These are phyloP conservation scores for Tetrahymena elliotti DNA, from an alignment of 73 alveolate species.

Conservation along the genomic window DNA sequence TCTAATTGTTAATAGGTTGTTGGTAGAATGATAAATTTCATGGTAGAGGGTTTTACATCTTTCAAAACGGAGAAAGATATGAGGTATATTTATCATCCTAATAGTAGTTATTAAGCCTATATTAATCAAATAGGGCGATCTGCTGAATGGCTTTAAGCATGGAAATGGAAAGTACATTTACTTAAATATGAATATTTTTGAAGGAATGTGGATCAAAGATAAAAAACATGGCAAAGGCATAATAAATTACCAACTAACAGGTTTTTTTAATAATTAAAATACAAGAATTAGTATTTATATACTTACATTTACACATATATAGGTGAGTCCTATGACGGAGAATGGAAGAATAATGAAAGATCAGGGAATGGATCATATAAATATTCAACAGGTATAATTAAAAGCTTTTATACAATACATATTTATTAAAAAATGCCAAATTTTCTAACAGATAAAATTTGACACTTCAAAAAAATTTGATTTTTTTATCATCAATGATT, in stretches of 20 bases:
- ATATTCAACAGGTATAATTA: neutral
- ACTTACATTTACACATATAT: neutral
- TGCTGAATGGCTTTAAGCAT: slow-evolving; percentile 33
- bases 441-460: neutral
- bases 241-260: slow-evolving; percentile 20
- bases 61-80: slow-evolving; percentile 40
- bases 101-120: slow-evolving; percentile 19
- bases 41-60: slow-evolving; percentile 35
- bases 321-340: slow-evolving; percentile 48
- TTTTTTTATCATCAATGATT: too few relatives aligned
- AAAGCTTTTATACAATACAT: neutral
- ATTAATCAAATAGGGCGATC: slow-evolving; percentile 28
- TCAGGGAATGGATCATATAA: slow-evolving; percentile 18
- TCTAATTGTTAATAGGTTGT: slow-evolving; percentile 3
- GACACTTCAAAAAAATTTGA: neutral
- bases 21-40: slow-evolving; percentile 38
- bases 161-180: slow-evolving; percentile 38
- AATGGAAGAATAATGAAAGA: slow-evolving; percentile 33
- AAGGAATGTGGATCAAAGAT: slow-evolving; percentile 38
- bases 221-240: slow-evolving; percentile 35
- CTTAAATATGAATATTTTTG: slow-evolving; percentile 15
- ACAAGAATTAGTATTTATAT: slow-evolving; percentile 49
- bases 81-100: neutral
- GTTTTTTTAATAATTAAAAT: slow-evolving; percentile 35
- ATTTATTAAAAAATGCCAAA: neutral